Base-by-base conservation (phyloP, 139 green algal species). In the Tetradesmus lagerheimii region DNA sequence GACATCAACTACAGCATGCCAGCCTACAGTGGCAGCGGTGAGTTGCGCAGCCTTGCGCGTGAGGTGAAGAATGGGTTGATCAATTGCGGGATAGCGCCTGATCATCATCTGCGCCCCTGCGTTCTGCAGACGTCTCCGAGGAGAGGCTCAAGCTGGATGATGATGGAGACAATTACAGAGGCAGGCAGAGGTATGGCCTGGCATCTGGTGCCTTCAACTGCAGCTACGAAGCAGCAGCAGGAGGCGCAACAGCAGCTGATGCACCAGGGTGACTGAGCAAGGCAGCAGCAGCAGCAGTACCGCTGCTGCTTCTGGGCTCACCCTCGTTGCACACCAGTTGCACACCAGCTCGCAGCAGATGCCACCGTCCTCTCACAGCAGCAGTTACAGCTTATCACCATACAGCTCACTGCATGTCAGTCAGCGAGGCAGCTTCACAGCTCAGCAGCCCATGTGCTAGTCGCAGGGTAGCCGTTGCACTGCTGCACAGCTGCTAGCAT, bases 181-280 rank as follows among this genome's bases (percentile, higher is more conserved):
- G 38, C 83, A 62, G 83, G 83, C 83, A 80, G 83, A 88, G 83
- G 83, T 88, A 88, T 88, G 83, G 83, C 38, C 83, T 39, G 35
- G 34, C 20, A 1, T 31, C 23, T 31, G n/a, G 16, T 34, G 38
- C 35, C 23, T 53, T 62, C 34, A 50, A 27, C 14, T 62, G 38
- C 77, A 83, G 38, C 25, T 16, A 83, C 3, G 34, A 38, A 83
- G 71, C 71, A 50, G 77, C 38, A 83, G 15, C 77, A 50, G 77
- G 11, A 85, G 39, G 80, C 80, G 34, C 16, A 39, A 43, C 38
- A 38, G 6, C 12, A 4, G 5, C 41, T 79, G 71, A 11, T 37
- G 31, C 31, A 38, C 71, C 71, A 38, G 31, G n/a, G 31, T 41
- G 71, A 71, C n/a, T 9, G 29, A 0, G 14, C 9, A 5, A 39